Evolutionary conservation across 257 asterid species (phyloP), one percentile per base, ranked within the genome.

Genomic region (Petunia axillaris): DNA sequence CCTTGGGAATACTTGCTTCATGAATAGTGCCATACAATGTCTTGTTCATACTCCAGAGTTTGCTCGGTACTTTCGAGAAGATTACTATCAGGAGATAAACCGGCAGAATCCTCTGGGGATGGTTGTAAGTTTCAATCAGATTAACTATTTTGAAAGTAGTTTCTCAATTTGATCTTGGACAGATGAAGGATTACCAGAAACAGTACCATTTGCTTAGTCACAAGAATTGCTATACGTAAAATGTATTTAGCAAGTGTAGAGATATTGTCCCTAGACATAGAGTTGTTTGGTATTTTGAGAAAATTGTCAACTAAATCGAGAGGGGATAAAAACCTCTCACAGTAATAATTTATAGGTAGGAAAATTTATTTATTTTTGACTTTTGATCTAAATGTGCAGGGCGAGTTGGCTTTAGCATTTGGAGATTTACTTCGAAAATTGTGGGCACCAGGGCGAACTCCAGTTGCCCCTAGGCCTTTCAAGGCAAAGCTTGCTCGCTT

Each of bases 1-100:
- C 88, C 98, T 94, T 87, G 99, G 99, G 77, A 96, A 96, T 78
- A 96, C 99, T 79, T 96, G 99, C 89, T 96, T 94, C 82, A 96
- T 96, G 99, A 96, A 96, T 79, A 92, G 98, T 84, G 98, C 99
- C 75, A 94, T 96, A 82, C 99, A 96, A 81, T 96, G 99, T 89
- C 97, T 96, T 43, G 98, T 94, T 78, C 99, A 96, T 82, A 96
- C 99, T 46, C 98, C 98, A 36, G 99, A 96, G 85, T 92, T 96
- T 84, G 91, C 99, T 81, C 90, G 86, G 78, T 96, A 92, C 87
- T 96, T 96, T 85, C 98, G 95, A 80, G 98, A 96, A 79, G 98
- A 96, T 89, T 96, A 96, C 83, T 94, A 96, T 90, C 95, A 90
- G 86, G 98, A 96, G 83, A 96, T 96, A 82, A 96, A 96, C 87